These are phyloP conservation scores for Mycosphaerella sp. DNA, from an alignment of 2,329 filamentous ascomycete species.

Conservation along the genomic window DNA sequence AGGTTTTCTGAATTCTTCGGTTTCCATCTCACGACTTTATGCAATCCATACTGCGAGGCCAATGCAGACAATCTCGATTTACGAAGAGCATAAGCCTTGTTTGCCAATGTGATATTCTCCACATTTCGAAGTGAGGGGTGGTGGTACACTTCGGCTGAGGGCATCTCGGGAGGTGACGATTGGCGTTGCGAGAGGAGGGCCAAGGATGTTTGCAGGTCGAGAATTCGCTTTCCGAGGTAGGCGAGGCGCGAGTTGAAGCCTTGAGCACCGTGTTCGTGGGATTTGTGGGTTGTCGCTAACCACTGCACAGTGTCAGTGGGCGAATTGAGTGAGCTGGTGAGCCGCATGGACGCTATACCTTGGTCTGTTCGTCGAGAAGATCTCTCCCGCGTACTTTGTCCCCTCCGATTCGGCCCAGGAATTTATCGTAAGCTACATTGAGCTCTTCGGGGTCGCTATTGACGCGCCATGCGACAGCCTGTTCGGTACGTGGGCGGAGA, in stretches of 20 bases:
- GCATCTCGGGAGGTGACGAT: slow-evolving; percentile 8
- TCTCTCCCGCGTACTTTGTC: slow-evolving; percentile 50
- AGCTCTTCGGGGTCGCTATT: slow-evolving; percentile 70
- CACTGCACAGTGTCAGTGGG: slow-evolving; percentile 45
- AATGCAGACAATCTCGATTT: slow-evolving; percentile 62
- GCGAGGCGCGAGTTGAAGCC: slow-evolving; percentile 92
- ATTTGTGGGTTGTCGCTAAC: slow-evolving; percentile 96
- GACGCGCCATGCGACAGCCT: slow-evolving; percentile 54
- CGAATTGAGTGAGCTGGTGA: not conserved
- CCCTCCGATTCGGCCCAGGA: slow-evolving; percentile 56
- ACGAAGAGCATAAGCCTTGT: slow-evolving; percentile 57
- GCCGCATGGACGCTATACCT: slow-evolving; percentile 37
- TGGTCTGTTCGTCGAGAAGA: slow-evolving; percentile 81
- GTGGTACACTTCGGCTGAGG: slow-evolving; percentile 44
- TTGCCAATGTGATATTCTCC: slow-evolving; percentile 59
- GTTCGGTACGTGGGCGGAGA: slow-evolving; percentile 52
- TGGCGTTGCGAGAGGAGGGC: slow-evolving; percentile 49
- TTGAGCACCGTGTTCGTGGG: slow-evolving; percentile 88
- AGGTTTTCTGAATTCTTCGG: slow-evolving; percentile 70
- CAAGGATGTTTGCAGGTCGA: slow-evolving; percentile 60
- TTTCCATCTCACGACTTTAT: slow-evolving; percentile 78
- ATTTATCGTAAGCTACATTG: slow-evolving; percentile 68
- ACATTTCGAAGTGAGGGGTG: slow-evolving; percentile 68
- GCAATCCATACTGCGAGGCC: slow-evolving; percentile 63
- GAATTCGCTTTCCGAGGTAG: slow-evolving; percentile 66